These are phyloP conservation scores for Ganoderma resinaceum DNA, from an alignment of 1,284 basidiomycete genomes.

Conservation along the genomic window DNA sequence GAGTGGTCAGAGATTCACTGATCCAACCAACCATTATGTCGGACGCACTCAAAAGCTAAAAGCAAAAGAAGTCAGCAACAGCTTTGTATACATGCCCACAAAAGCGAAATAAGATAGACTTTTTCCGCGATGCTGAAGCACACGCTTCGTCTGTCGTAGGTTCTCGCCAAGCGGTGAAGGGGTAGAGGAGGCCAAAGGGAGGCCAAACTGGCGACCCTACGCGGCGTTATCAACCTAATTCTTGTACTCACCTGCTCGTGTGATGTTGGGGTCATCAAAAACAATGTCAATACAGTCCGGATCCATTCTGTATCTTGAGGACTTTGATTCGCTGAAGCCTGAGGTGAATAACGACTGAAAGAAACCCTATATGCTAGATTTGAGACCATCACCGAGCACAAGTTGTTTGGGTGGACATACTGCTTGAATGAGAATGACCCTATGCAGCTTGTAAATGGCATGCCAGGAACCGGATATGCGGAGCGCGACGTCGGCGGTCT, in stretches of 20 bases:
- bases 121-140: not conserved
- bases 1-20: not conserved
- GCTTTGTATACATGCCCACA: not conserved
- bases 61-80: slow-evolving; percentile 5
- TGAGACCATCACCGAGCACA: slow-evolving; percentile 8
- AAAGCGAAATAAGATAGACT: not conserved
- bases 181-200: not conserved
- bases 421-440: slow-evolving; percentile 86
- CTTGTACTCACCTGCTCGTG: slow-evolving; percentile 69
- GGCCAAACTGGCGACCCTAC: not conserved
- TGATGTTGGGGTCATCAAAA: slow-evolving; percentile 89
- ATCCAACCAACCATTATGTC: not conserved
- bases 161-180: not conserved
- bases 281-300: slow-evolving; percentile 65
- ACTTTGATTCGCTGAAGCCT: slow-evolving; percentile 64
- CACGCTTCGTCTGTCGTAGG: not conserved
- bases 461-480: slow-evolving; percentile 75
- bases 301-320: slow-evolving; percentile 2
- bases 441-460: slow-evolving; percentile 80
- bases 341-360: slow-evolving; percentile 85
- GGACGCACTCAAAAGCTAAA: slow-evolving; percentile 12
- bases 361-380: slow-evolving; percentile 63
- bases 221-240: not conserved
- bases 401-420: slow-evolving; percentile 49
- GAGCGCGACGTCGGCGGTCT: slow-evolving; percentile 80